These are phyloP conservation scores for Eucalyptus tenuipes DNA, from an alignment of 345 rosid genomes.

Conservation along the genomic window DNA sequence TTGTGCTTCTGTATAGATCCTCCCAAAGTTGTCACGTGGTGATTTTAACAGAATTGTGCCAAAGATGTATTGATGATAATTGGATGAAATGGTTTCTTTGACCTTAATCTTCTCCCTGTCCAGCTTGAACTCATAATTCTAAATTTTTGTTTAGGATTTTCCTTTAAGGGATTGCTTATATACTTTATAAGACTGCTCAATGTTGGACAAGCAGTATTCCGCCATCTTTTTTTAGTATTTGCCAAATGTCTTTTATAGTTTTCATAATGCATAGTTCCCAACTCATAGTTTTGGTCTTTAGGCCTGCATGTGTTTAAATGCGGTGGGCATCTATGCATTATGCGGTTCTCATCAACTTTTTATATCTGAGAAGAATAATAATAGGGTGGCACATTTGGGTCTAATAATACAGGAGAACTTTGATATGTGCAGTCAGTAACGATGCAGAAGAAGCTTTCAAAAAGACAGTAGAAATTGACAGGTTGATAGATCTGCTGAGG, in stretches of 20 bases:
- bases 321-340: not conserved
- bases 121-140: not conserved
- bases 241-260: not conserved
- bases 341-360: not conserved
- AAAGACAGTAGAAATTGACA: conserved; percentile 83
- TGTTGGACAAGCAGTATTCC: not conserved
- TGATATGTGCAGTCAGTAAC: conserved; percentile 70
- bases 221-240: not conserved
- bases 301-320: not conserved
- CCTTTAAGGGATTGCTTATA: not conserved
- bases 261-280: not conserved
- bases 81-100: not conserved
- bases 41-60: not conserved
- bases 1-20: not conserved
- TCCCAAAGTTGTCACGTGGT: not conserved
- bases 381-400: conserved; percentile 24
- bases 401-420: conserved; percentile 81
- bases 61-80: not conserved
- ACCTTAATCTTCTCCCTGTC: not conserved
- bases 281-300: not conserved
- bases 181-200: not conserved
- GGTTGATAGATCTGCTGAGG: conserved; percentile 60
- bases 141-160: not conserved
- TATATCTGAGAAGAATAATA: not conserved
- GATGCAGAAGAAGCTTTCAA: conserved; percentile 81